A percentile compares a stretch with the other conserved stretches of the same genome.
These are phyloP conservation scores for Cyclotella baltica DNA, from an alignment of 108 stramenopile species.

Conservation along the genomic window DNA sequence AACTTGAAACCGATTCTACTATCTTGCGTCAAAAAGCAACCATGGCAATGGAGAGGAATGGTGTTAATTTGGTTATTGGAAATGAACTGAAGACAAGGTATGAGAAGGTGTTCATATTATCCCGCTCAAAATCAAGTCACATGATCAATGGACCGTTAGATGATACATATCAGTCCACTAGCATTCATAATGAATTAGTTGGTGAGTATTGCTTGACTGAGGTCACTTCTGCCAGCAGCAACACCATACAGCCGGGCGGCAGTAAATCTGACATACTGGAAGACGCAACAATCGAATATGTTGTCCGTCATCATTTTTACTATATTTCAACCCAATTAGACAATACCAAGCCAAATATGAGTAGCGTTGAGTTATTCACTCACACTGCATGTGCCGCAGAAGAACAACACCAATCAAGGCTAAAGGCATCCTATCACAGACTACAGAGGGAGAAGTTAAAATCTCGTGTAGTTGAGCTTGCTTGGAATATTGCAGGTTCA, in stretches of 20 bases:
- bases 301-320: slow-evolving; percentile 81
- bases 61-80: slow-evolving; percentile 95
- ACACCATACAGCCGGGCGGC: slow-evolving; percentile 16
- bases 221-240: slow-evolving; percentile 32
- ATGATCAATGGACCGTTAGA: slow-evolving; percentile 12
- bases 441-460: slow-evolving; percentile 63
- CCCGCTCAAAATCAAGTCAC: slow-evolving; percentile 32
- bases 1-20: slow-evolving; percentile 94
- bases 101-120: slow-evolving; percentile 79
- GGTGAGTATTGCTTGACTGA: slow-evolving; percentile 31
- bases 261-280: slow-evolving; percentile 61
- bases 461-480: slow-evolving; percentile 47
- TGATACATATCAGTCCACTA: background rate
- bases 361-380: slow-evolving; percentile 45
- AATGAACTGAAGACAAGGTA: slow-evolving; percentile 92
- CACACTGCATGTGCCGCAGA: slow-evolving; percentile 36
- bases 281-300: slow-evolving; percentile 64
- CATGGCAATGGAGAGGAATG: slow-evolving; percentile 86
- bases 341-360: background rate
- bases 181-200: slow-evolving; percentile 39
- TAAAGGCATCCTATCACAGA: slow-evolving; percentile 46
- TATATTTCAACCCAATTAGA: slow-evolving; percentile 62
- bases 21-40: slow-evolving; percentile 90
- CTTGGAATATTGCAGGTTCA: slow-evolving; percentile 52
- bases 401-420: slow-evolving; percentile 38